These are phyloP conservation scores for Dalbergia oliveri DNA, from an alignment of 306 rosid genomes.

Conservation along the genomic window DNA sequence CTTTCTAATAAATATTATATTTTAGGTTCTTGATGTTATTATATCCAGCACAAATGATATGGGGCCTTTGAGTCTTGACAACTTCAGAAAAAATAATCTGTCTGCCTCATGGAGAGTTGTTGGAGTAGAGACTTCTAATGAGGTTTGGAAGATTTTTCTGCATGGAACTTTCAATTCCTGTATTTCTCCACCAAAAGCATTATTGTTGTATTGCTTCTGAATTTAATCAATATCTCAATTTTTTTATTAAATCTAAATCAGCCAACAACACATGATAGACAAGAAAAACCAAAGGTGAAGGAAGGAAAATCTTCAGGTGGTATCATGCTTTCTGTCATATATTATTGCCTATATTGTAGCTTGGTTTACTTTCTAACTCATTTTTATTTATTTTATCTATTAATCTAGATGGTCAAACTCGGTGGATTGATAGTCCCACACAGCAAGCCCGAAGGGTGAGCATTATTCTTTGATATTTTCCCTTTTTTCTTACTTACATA, in stretches of 20 bases:
- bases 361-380: conserved; percentile 33
- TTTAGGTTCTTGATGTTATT: conserved; percentile 86
- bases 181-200: not conserved
- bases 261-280: conserved; percentile 53
- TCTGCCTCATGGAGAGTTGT: conserved; percentile 80
- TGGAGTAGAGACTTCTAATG: conserved; percentile 60
- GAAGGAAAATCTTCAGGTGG: conserved; percentile 62
- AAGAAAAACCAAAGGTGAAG: conserved; percentile 54
- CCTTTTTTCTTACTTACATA: conserved; percentile 29
- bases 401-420: conserved; percentile 56
- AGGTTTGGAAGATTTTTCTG: conserved; percentile 70
- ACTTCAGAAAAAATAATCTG: conserved; percentile 73
- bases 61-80: conserved; percentile 89
- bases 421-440: conserved; percentile 54
- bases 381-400: conserved; percentile 8
- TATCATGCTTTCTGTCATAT: conserved; percentile 34
- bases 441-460: conserved; percentile 79
- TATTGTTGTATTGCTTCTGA: conserved; percentile 30
- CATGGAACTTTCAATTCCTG: conserved; percentile 34
- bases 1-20: conserved; percentile 48
- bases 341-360: conserved; percentile 26
- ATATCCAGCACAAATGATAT: conserved; percentile 74
- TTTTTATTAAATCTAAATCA: conserved; percentile 56
- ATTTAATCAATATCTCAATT: conserved; percentile 25
- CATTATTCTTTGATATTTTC: conserved; percentile 38